Percentiles rank a stretch among this genome's conserved stretches.
Evolutionary conservation across 331 rosid species (phyloP).

Genomic region (Phaseolus coccineus): DNA sequence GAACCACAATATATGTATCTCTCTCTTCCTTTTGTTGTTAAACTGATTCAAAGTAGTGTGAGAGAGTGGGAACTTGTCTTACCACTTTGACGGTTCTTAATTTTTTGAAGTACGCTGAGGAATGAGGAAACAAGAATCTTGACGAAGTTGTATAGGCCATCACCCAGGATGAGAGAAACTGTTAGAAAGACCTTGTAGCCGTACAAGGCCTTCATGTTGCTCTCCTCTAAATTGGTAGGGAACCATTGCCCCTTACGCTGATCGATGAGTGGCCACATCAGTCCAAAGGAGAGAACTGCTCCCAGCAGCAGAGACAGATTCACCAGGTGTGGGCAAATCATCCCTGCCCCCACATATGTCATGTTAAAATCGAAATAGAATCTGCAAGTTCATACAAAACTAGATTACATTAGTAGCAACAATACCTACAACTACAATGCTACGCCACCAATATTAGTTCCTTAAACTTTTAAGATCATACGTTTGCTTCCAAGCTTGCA

Average conservation of each 20-base stretch:
- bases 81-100: background rate
- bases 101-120: background rate
- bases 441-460: too few relatives aligned
- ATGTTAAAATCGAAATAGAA: conserved; percentile 35
- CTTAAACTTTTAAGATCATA: background rate
- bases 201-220: conserved; percentile 24
- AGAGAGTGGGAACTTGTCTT: background rate
- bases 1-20: too few relatives aligned
- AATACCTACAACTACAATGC: background rate
- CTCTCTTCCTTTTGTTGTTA: too few relatives aligned
- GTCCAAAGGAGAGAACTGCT: conserved; percentile 6
- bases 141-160: conserved; percentile 17
- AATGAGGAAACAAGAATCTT: conserved; percentile 2
- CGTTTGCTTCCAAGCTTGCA: conserved; percentile 36
- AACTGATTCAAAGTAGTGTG: too few relatives aligned
- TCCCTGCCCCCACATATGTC: conserved; percentile 33
- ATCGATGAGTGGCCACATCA: conserved; percentile 17
- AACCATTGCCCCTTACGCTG: conserved; percentile 15
- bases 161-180: conserved; percentile 22
- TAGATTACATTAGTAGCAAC: background rate
- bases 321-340: conserved; percentile 26
- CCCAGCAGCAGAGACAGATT: conserved; percentile 26
- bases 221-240: conserved; percentile 9
- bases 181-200: conserved; percentile 33
- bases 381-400: conserved; percentile 1